Evolutionary conservation across 768 basidiomycete genomes (phyloP).

Genomic region (Suillus clintonianus): DNA sequence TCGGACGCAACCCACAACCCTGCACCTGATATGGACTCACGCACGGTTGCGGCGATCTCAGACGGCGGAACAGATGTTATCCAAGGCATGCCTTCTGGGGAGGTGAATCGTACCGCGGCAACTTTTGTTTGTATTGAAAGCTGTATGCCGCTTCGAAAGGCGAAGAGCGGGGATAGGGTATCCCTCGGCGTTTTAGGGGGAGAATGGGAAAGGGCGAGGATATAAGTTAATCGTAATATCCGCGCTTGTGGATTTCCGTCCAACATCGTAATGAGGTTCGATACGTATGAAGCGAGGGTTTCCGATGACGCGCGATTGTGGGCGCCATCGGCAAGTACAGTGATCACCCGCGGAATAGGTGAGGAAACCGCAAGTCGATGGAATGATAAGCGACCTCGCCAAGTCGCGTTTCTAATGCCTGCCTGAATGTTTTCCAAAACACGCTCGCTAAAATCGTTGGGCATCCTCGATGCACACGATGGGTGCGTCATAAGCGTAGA

Average conservation of each 20-base stretch:
- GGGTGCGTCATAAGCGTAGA: conserved; percentile 52
- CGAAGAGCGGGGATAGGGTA: conserved; percentile 69
- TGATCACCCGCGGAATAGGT: conserved; percentile 28
- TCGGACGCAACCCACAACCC: conserved; percentile 47
- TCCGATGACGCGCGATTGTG: conserved; percentile 84
- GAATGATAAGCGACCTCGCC: conserved; percentile 88
- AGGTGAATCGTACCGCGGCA: conserved; percentile 65
- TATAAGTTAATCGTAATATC: conserved; percentile 56
- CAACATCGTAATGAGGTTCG: conserved; percentile 34
- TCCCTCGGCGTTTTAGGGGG: conserved; percentile 80
- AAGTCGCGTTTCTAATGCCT: conserved; percentile 64
- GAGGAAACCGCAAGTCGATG: conserved; percentile 30
- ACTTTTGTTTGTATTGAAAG: conserved; percentile 41
- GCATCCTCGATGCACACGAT: conserved; percentile 16
- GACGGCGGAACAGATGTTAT: conserved; percentile 61
- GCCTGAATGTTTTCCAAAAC: conserved; percentile 51
- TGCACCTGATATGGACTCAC: conserved; percentile 42
- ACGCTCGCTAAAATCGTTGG: neutral
- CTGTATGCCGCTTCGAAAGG: conserved; percentile 32
- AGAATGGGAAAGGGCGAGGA: conserved; percentile 83
- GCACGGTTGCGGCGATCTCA: conserved; percentile 50
- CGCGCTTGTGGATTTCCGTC: conserved; percentile 16
- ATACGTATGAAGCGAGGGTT: conserved; percentile 63
- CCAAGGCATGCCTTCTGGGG: conserved; percentile 95
- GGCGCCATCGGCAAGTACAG: conserved; percentile 86